A percentile compares a stretch with the other conserved stretches of the same genome.
Evolutionary conservation across 208 protist genomes (phyloP).

Genomic region (Vickermania ingenoplastis): DNA sequence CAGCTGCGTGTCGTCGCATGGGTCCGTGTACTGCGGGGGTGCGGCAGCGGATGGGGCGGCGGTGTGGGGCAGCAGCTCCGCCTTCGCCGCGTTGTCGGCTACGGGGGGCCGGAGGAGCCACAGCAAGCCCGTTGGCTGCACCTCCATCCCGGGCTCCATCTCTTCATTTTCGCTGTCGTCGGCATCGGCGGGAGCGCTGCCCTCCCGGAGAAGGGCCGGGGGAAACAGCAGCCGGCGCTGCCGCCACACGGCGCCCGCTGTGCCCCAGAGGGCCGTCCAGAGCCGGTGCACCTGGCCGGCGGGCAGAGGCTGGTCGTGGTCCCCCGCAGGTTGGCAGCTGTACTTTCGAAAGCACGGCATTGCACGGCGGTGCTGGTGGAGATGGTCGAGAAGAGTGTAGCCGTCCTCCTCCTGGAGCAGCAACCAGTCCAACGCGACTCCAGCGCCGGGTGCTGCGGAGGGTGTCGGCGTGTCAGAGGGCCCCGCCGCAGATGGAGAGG

Average conservation of each 20-base stretch:
- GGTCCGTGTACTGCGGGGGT: no score
- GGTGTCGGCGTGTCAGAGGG: no score
- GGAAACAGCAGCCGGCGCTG: conserved; percentile 44
- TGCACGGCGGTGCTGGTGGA: background rate
- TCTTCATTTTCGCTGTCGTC: no score
- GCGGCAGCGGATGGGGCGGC: background rate
- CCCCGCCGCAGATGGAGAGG: no score
- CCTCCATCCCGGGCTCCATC: background rate
- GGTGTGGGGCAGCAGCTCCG: background rate
- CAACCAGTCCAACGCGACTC: background rate
- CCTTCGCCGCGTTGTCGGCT: background rate
- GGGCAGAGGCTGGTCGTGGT: conserved; percentile 5
- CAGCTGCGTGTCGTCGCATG: no score
- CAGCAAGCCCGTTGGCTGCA: background rate
- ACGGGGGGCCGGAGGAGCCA: no score
- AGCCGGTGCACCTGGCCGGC: conserved; percentile 17
- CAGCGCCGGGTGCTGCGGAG: no score
- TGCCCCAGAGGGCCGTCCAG: conserved; percentile 46
- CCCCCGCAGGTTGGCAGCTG: background rate
- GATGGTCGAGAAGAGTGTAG: background rate
- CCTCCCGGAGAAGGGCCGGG: conserved; percentile 4
- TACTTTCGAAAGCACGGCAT: background rate
- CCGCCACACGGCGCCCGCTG: conserved; percentile 58
- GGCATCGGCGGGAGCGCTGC: background rate
- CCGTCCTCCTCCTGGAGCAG: background rate